Evolutionary conservation across 306 rosid species (phyloP), one percentile per base, ranked within the genome.

Genomic region (Vicia sativa): DNA sequence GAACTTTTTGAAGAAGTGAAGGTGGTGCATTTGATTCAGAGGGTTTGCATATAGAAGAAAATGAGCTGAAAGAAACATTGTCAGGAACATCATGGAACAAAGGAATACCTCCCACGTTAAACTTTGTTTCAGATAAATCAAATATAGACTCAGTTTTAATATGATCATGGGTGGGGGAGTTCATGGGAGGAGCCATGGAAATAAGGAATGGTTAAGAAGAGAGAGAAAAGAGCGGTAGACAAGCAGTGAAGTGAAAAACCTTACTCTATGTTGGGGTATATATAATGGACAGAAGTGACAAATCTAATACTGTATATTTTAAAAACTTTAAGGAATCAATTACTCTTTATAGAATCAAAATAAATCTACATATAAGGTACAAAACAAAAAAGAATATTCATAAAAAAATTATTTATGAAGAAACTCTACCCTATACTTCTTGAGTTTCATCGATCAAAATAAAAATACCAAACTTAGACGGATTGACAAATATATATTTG

Each of bases 11-110:
- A 70, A 89, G 67, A 48, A 92, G 42, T 13, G 83, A 75, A 65
- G 72, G 50, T 56, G 96, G 89, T 3, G 85, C 93, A 9, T 84
- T 88, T 14, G 68, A 62, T 12, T 82, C 84, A 14, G 87, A 75
- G 14, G 81, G 14, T 29, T 79, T 70, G 58, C 50, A 70, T n/a
- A 78, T 8, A 3, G 83, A 79, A 48, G 82, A 77, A 50, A 84
- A 92, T n/a, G 89, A 80, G 2, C 16, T 69, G 65, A 90, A 90
- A 65, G 83, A 80, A 14, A 92, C 90, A 65, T 90, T 92, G 3
- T 71, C 23, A 11, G 98, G 98, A 14, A 90, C 89, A 13, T 83
- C 66, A 19, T 83, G 34, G 44, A 92, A 82, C 74, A 92, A 80
- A 4, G 90, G 68, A 28, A 87, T 67, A 0, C 91, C 88, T 75